These are phyloP conservation scores for Musa itinerans DNA, from an alignment of 176 grass and related monocot genomes.

Conservation along the genomic window DNA sequence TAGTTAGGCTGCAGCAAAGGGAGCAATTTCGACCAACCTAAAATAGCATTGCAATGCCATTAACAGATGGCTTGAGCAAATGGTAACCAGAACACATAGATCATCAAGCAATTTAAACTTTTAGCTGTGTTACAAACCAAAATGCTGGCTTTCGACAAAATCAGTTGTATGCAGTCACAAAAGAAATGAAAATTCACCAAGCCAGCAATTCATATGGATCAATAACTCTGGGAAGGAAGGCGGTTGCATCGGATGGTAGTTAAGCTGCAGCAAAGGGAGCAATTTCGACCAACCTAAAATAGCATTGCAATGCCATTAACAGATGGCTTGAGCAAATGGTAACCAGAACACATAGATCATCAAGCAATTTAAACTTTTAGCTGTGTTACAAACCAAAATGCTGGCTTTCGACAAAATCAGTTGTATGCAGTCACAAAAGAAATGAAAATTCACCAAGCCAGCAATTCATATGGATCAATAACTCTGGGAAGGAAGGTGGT, in stretches of 20 bases:
- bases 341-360: neutral
- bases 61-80: neutral
- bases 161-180: too few relatives aligned
- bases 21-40: conserved; percentile 14
- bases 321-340: neutral
- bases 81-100: neutral
- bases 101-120: neutral
- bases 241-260: neutral
- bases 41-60: neutral
- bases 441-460: too few relatives aligned
- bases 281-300: conserved; percentile 7
- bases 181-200: too few relatives aligned
- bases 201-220: too few relatives aligned
- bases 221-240: neutral
- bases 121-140: too few relatives aligned
- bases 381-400: too few relatives aligned
- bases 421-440: too few relatives aligned
- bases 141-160: too few relatives aligned
- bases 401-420: too few relatives aligned
- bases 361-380: neutral
- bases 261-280: conserved; percentile 1
- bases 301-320: neutral
- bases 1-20: neutral
- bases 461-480: neutral
- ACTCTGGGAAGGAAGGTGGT: neutral